Evolutionary conservation across 1,284 basidiomycete species (phyloP).

Genomic region (Tausonia pullulans): DNA sequence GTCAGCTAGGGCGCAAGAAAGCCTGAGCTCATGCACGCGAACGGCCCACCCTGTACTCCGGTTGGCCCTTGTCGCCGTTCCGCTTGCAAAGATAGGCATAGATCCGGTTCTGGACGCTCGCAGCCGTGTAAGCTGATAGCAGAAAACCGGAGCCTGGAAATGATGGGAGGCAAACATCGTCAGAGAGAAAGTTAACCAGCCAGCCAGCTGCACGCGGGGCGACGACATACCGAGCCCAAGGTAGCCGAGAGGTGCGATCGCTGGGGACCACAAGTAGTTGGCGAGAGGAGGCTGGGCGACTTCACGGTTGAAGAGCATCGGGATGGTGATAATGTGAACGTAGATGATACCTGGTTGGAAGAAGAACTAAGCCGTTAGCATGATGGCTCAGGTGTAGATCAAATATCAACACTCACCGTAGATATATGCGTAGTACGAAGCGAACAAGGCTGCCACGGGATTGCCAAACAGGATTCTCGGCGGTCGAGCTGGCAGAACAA

Average conservation of each 20-base stretch:
- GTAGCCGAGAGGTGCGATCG: slow-evolving; percentile 33
- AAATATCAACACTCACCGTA: slow-evolving; percentile 22
- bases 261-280: slow-evolving; percentile 35
- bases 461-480: slow-evolving; percentile 34
- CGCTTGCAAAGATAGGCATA: slow-evolving; percentile 30
- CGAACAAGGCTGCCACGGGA: slow-evolving; percentile 36
- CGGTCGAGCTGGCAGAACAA: slow-evolving; percentile 27
- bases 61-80: slow-evolving; percentile 29
- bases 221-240: slow-evolving; percentile 26
- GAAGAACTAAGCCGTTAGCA: neutral
- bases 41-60: slow-evolving; percentile 32
- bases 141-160: slow-evolving; percentile 35
- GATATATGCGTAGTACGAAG: slow-evolving; percentile 38
- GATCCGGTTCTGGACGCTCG: slow-evolving; percentile 34
- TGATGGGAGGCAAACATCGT: neutral
- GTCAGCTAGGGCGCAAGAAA: neutral
- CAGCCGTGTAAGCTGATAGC: slow-evolving; percentile 31
- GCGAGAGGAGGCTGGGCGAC: slow-evolving; percentile 28
- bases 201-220: slow-evolving; percentile 18
- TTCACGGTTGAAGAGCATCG: slow-evolving; percentile 34
- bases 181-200: neutral
- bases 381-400: neutral
- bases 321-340: slow-evolving; percentile 36
- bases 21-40: neutral
- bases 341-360: slow-evolving; percentile 28